Evolutionary conservation across 164 flowering plant genomes (phyloP).

Genomic region (Litsea cubeba): DNA sequence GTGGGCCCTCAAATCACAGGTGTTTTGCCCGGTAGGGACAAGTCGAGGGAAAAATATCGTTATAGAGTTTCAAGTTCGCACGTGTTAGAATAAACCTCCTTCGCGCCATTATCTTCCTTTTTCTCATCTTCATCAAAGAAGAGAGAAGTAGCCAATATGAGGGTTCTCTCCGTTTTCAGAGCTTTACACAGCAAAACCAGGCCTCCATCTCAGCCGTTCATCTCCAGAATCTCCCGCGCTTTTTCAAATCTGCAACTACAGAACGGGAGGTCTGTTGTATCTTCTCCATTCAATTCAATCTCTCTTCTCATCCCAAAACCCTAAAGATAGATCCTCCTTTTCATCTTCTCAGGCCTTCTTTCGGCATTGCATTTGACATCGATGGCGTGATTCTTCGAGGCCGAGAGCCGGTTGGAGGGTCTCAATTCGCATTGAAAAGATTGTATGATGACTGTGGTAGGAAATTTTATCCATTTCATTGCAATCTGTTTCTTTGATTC

Average conservation of each 20-base stretch:
- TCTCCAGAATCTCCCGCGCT: neutral
- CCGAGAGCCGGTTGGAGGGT: constrained; percentile 59
- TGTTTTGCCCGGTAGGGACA: too few species aligned
- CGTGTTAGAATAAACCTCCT: too few species aligned
- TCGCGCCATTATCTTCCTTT: too few species aligned
- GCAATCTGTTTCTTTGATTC: neutral
- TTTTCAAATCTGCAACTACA: neutral
- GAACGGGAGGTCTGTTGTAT: neutral
- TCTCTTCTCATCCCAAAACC: neutral
- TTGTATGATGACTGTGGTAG: constrained; percentile 49
- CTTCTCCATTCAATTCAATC: neutral
- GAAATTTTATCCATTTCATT: neutral
- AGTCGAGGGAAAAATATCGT: too few species aligned
- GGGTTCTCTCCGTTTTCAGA: constrained; percentile 6
- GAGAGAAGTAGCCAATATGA: neutral
- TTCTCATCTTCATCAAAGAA: neutral
- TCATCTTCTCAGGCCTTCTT: constrained; percentile 33
- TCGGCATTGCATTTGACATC: constrained; percentile 83
- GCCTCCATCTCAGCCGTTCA: neutral
- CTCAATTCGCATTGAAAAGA: constrained; percentile 49
- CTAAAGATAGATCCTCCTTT: neutral
- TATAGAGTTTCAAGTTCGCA: too few species aligned
- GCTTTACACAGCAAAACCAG: constrained; percentile 5
- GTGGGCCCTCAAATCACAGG: too few species aligned
- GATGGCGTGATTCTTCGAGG: constrained; percentile 83